Conservation (phyloP, 345 rosid genomes). For the Salix exigua region DNA sequence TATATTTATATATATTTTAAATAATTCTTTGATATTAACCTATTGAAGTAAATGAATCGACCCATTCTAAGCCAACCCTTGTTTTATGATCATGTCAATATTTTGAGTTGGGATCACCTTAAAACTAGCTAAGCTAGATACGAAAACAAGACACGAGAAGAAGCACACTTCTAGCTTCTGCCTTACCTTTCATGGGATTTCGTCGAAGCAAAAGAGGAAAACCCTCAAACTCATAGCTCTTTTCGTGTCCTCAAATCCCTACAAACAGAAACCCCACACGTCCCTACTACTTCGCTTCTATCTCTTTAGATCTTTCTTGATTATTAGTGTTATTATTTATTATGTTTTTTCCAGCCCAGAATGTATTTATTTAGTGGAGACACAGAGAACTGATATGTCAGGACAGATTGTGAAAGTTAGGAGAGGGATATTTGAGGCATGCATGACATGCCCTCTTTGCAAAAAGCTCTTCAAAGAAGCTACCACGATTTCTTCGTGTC, state of each 20-base stretch:
- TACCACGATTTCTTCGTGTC: constrained; percentile 71
- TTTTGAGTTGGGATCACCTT: too few relatives aligned
- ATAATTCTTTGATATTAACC: too few relatives aligned
- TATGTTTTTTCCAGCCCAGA: background rate
- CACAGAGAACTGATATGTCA: constrained; percentile 24
- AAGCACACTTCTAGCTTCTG: background rate
- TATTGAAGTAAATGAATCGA: too few relatives aligned
- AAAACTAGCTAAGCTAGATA: background rate
- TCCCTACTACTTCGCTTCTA: background rate
- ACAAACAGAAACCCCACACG: background rate
- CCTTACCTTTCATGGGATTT: background rate
- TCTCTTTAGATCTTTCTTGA: constrained; percentile 3
- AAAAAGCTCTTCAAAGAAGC: constrained; percentile 56
- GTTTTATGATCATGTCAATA: too few relatives aligned
- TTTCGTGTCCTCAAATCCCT: constrained; percentile 2
- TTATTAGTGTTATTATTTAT: background rate
- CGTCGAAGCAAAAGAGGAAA: background rate
- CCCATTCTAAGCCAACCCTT: too few relatives aligned
- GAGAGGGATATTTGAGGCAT: constrained; percentile 51
- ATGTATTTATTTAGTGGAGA: constrained; percentile 4
- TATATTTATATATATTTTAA: too few relatives aligned
- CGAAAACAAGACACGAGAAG: too few relatives aligned
- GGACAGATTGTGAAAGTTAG: constrained; percentile 43
- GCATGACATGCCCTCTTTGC: constrained; percentile 82
- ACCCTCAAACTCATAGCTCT: background rate